Evolutionary conservation across 306 rosid species (phyloP), one percentile per base, ranked within the genome.

Genomic region (Dryas octopetala): DNA sequence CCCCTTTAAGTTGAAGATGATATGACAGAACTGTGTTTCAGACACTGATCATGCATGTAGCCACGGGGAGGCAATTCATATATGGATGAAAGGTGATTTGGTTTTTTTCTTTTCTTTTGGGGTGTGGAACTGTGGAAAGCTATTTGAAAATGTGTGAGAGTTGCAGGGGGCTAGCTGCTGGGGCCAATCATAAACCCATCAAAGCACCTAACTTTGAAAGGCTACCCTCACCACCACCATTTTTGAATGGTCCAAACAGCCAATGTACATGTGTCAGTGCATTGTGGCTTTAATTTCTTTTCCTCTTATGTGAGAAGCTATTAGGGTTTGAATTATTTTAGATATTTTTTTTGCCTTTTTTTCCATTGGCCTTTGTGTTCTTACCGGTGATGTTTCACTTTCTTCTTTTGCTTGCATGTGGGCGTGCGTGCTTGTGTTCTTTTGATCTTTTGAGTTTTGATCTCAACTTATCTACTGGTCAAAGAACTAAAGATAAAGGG

Each of bases 141-240:
- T 15, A 32, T 4, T 50, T 50, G 47, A 14, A 26, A 38, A 47
- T 32, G 13, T 61, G 5, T 11, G 46, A 32, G 66, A 61, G 64
- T 32, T 28, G 17, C 16, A 61, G 66, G 40, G 6, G 28, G 28
- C 26, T 58, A 58, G 63, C 16, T 59, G 66, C 45, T 44, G 57
- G 74, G 74, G 28, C 74, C 74, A 69, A 69, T 51, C 61, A 51
- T 51, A 69, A 15, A 51, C 4, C 74, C 44, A 69, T 69, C 48
- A 69, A 69, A 51, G 61, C 62, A 69, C 73, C n/a, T 17, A 28
- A 3, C n/a, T 28, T 61, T 32, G 45, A 59, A 26, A 59, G 40
- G 43, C 6, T 59, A 4, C 43, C 61, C 7, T 55, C 61, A 17
- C 9, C 40, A 28, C 9, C 54, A 49, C 15, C 46, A 50, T 40